Evolutionary conservation across 2,329 filamentous ascomycete species (phyloP).

Genomic region (Gaeumannomyces tritici): DNA sequence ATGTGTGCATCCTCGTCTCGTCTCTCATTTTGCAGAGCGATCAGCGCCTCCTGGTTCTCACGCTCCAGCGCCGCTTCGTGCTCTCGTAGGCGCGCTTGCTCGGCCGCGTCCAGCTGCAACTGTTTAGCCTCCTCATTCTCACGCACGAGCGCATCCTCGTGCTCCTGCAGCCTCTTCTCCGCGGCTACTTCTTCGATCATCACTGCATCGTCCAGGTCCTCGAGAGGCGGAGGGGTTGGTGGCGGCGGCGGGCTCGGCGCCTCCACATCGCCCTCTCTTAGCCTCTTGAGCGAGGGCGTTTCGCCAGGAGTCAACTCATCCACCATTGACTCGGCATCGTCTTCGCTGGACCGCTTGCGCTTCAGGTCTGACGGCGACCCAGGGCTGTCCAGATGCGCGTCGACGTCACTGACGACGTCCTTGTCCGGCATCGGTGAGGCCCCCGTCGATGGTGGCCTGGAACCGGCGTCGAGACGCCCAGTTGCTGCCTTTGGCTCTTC

Average conservation of each 20-base stretch:
- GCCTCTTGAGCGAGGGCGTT: constrained; percentile 43
- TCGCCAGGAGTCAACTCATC: constrained; percentile 40
- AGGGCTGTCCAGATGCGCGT: background rate
- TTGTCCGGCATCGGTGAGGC: background rate
- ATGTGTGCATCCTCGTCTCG: background rate
- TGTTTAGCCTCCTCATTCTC: no score
- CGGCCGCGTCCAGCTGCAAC: no score
- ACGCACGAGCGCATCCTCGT: constrained; percentile 34
- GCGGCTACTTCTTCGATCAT: constrained; percentile 24
- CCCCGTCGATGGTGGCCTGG: background rate
- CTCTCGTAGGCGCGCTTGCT: background rate
- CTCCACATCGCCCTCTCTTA: constrained; percentile 29
- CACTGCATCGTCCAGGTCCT: constrained; percentile 18
- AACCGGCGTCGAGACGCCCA: constrained; percentile 14
- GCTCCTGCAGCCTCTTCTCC: constrained; percentile 36
- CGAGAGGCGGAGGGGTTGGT: constrained; percentile 29
- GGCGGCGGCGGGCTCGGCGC: constrained; percentile 31
- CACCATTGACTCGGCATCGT: constrained; percentile 25
- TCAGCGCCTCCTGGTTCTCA: constrained; percentile 28
- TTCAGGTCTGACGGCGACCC: constrained; percentile 43
- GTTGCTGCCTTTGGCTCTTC: constrained; percentile 10
- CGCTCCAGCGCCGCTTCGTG: constrained; percentile 24
- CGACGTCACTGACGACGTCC: background rate
- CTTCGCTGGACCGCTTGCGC: constrained; percentile 48
- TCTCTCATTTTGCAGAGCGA: constrained; percentile 9